A percentile compares a stretch with the other conserved stretches of the same genome.
Conservation (phyloP, 2,329 filamentous ascomycete genomes). For the Cryphonectria radicalis region DNA sequence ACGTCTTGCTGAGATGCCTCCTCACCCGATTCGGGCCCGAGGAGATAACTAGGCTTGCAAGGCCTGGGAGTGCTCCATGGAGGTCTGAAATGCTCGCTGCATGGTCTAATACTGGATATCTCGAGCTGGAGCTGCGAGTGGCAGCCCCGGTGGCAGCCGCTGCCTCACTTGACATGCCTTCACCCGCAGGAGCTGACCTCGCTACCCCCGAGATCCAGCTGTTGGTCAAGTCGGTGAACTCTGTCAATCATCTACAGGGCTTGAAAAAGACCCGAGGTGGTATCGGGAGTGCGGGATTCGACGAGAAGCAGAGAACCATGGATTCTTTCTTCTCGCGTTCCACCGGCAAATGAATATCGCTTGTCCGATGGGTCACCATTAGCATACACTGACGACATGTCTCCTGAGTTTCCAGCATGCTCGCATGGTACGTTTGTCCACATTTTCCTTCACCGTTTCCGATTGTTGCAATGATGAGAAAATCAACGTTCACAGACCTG, state of each 20-base stretch:
- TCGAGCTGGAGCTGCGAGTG: conserved; percentile 37
- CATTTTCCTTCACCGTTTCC: conserved; percentile 23
- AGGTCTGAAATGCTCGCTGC: conserved; percentile 38
- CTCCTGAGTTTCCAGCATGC: not conserved
- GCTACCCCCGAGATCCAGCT: conserved; percentile 33
- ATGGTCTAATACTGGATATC: conserved; percentile 60
- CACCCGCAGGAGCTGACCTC: too few species aligned
- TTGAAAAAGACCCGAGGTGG: conserved; percentile 82
- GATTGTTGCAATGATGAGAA: conserved; percentile 70
- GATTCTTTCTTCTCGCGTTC: conserved; percentile 69
- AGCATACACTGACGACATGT: not conserved
- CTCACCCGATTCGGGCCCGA: conserved; percentile 54
- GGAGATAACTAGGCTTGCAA: conserved; percentile 31
- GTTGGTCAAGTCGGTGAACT: conserved; percentile 66
- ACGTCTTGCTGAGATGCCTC: conserved; percentile 67
- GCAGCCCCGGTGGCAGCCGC: not conserved
- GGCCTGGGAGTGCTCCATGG: conserved; percentile 30
- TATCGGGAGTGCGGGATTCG: conserved; percentile 77
- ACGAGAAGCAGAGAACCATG: conserved; percentile 75
- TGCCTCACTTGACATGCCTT: not conserved
- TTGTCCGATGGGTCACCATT: conserved; percentile 34
- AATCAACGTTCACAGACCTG: conserved; percentile 79
- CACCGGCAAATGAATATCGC: conserved; percentile 53
- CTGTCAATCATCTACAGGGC: conserved; percentile 70
- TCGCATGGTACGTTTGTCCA: conserved; percentile 45